A percentile compares a stretch with the other conserved stretches of the same genome.
phyloP scores from a whole-genome alignment of 768 basidiomycete species.

The Floccularia luteovirens region DNA sequence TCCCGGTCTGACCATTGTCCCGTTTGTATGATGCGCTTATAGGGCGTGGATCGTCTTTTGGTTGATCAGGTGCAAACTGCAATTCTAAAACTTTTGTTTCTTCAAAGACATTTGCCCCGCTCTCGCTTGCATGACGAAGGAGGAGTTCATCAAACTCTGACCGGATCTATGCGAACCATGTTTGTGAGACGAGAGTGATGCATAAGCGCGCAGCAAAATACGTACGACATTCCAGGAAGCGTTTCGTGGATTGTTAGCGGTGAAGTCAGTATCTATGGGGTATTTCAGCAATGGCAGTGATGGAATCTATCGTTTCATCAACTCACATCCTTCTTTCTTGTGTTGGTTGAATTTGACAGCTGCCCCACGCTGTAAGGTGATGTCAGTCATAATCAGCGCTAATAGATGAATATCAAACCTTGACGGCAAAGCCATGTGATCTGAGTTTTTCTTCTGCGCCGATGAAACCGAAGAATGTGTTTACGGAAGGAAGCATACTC shows the following conservation, averaged over 20 bases:
- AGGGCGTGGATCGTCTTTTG: slow-evolving; percentile 9
- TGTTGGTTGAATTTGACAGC: slow-evolving; percentile 30
- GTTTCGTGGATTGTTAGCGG: slow-evolving; percentile 16
- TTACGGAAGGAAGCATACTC: slow-evolving; percentile 27
- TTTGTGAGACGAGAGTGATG: slow-evolving; percentile 4
- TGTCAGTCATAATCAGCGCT: neutral
- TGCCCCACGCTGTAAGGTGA: slow-evolving; percentile 25
- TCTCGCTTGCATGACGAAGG: slow-evolving; percentile 21
- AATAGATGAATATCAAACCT: slow-evolving; percentile 14
- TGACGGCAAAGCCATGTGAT: slow-evolving; percentile 22
- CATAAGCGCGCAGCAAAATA: neutral
- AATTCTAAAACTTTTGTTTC: slow-evolving; percentile 21
- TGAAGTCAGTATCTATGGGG: slow-evolving; percentile 26
- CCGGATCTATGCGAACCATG: slow-evolving; percentile 13
- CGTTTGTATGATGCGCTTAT: slow-evolving; percentile 17
- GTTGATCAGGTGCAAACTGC: slow-evolving; percentile 12
- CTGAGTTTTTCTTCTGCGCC: slow-evolving; percentile 24
- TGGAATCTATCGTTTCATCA: no score
- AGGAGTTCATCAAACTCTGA: slow-evolving; percentile 29
- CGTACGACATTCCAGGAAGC: slow-evolving; percentile 29
- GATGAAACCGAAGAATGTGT: slow-evolving; percentile 26
- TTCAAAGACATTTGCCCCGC: slow-evolving; percentile 23
- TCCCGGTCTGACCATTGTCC: slow-evolving; percentile 13
- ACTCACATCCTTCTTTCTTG: slow-evolving; percentile 27
- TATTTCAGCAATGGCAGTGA: no score